Evolutionary conservation across 306 rosid species (phyloP), one percentile per base, ranked within the genome.

Genomic region (Gillenia trifoliata): DNA sequence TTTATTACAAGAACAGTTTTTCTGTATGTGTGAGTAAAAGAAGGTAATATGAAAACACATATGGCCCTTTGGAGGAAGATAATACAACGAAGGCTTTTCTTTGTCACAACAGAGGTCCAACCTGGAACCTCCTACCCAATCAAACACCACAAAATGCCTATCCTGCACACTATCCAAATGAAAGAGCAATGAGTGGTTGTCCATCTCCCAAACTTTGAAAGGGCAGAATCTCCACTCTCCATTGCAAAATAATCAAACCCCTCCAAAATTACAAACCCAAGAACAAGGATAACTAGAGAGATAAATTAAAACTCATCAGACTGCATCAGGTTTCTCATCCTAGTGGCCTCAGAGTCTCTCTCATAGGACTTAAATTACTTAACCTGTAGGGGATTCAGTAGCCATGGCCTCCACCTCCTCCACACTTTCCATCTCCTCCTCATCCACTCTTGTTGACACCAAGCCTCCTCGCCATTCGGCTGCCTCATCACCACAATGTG

Each of bases 321-420:
- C 40, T 62, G 41, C 43, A 69, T 78, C 81, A 67, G 34, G 64
- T 59, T 29, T 59, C 81, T 77, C 68, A 75, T 50, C 56, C 45
- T 76, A 16, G 64, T 43, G 70, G 78, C 64, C 82, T 72, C 75
- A 72, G 70, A 71, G 66, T 61, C 71, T 75, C 74, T 75, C 76
- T 85, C 79, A 65, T 36, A 68, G 72, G 67, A 72, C n/a, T 49
- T 20, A 61, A 73, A n/a, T n/a, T n/a, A n/a, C n/a, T 28, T 41
- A 60, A 29, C 83, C 70, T 43, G 62, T 74, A 17, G 61, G 71
- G 76, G 69, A 56, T 79, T 78, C 66, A 71, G 26, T 30, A 71
- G 69, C 73, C 81, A 86, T 92, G 96, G 98, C 96, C 72, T 83
- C 91, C 70, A 79, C 88, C 77, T 88, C 96, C 26, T 83, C 96